Evolutionary conservation across 306 rosid genomes (phyloP).

Genomic region (Citrullus mucosospermus): DNA sequence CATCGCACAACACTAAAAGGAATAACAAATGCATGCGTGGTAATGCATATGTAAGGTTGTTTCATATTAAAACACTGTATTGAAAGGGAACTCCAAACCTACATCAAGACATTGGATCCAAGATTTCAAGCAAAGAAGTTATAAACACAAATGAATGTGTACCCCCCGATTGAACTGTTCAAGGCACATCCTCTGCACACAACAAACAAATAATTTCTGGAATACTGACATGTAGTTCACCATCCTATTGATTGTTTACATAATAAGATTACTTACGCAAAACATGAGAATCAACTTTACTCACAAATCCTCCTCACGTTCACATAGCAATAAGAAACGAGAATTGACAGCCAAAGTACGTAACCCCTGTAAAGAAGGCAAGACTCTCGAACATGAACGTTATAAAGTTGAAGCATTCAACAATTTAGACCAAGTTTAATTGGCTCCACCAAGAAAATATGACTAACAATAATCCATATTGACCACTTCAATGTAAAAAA

Average conservation of each 20-base stretch:
- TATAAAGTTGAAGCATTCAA: background rate
- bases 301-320: background rate
- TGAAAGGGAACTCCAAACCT: background rate
- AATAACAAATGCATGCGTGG: background rate
- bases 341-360: background rate
- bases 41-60: too few relatives aligned
- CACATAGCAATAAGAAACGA: background rate
- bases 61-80: background rate
- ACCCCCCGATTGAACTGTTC: background rate
- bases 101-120: background rate
- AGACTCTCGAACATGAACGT: background rate
- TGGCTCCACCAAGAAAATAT: background rate
- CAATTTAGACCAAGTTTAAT: background rate
- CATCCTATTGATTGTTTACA: background rate
- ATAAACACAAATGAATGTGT: background rate
- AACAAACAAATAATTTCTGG: background rate
- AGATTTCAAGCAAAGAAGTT: background rate
- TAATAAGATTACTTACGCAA: background rate
- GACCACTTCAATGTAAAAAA: background rate
- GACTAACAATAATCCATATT: background rate
- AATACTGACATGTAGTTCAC: background rate
- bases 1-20: background rate
- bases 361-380: background rate
- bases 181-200: background rate
- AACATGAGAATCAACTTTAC: background rate